These are phyloP conservation scores for Trichoderma harzianum DNA, from an alignment of 2,329 filamentous ascomycete genomes.

Conservation along the genomic window DNA sequence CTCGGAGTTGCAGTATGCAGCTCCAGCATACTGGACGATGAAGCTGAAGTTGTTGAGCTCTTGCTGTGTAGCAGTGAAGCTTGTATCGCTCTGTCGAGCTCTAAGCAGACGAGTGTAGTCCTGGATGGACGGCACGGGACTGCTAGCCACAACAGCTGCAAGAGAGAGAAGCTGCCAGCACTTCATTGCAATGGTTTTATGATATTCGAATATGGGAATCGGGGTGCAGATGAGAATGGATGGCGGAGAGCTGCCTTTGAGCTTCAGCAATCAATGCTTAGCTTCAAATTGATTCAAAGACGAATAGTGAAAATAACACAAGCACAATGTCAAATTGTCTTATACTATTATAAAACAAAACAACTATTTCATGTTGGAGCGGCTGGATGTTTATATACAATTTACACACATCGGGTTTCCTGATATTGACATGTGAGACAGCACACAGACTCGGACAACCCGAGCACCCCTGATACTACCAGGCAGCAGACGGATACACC, in stretches of 20 bases:
- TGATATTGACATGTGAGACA: not conserved
- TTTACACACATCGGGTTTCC: not conserved
- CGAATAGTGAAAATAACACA: not conserved
- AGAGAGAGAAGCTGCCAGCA: constrained; percentile 26
- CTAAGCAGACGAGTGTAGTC: constrained; percentile 30
- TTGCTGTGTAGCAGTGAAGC: constrained; percentile 22
- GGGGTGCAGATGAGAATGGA: not conserved
- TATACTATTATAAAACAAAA: not conserved
- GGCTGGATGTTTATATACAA: not conserved
- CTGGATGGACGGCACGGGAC: constrained; percentile 24
- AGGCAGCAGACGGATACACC: not conserved
- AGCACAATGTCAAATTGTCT: not conserved
- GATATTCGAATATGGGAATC: not conserved
- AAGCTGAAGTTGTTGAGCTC: constrained; percentile 42
- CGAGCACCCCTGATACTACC: constrained; percentile 7
- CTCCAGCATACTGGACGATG: constrained; percentile 50
- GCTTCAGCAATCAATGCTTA: not conserved
- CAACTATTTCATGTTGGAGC: not conserved
- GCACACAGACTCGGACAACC: not conserved
- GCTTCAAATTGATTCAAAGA: not conserved
- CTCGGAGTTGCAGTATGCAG: constrained; percentile 53
- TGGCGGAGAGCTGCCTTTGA: not conserved
- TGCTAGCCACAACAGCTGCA: constrained; percentile 27
- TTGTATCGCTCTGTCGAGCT: constrained; percentile 25
- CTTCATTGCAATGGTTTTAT: not conserved